These are phyloP conservation scores for Hyphodiscus hymeniophilus DNA, from an alignment of 495 filamentous ascomycete genomes.

Conservation along the genomic window DNA sequence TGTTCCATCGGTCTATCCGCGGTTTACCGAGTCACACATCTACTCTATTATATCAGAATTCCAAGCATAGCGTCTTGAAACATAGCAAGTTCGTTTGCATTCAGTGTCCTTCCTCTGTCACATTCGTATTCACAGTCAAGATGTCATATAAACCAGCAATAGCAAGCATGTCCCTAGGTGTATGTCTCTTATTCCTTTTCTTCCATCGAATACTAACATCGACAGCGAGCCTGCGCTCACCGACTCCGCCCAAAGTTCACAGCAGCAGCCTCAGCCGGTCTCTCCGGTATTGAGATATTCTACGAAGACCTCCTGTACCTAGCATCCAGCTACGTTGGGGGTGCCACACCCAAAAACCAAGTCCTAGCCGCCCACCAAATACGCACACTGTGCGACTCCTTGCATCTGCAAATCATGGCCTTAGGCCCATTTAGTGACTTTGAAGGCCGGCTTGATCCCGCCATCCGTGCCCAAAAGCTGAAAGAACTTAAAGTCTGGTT, in stretches of 20 bases:
- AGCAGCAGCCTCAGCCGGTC: conserved; percentile 54
- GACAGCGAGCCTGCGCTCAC: conserved; percentile 42
- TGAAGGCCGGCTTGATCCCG: conserved; percentile 59
- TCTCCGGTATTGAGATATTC: conserved; percentile 69
- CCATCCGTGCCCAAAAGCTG: conserved; percentile 52
- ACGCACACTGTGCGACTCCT: conserved; percentile 44
- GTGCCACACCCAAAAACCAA: conserved; percentile 33
- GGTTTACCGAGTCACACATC: too few relatives aligned
- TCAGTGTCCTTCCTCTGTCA: too few relatives aligned
- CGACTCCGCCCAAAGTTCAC: conserved; percentile 56
- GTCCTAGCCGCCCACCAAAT: conserved; percentile 51
- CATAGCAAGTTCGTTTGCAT: too few relatives aligned
- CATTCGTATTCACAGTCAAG: conserved; percentile 11
- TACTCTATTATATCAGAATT: too few relatives aligned
- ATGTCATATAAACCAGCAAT: conserved; percentile 18
- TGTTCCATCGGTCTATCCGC: too few relatives aligned
- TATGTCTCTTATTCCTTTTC: not conserved
- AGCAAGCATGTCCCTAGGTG: conserved; percentile 11
- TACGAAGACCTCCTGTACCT: conserved; percentile 68
- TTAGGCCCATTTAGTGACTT: conserved; percentile 74
- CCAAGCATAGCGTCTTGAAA: too few relatives aligned
- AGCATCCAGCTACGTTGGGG: conserved; percentile 31
- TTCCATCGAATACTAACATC: conserved; percentile 4
- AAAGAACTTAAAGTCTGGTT: conserved; percentile 60
- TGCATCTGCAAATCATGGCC: conserved; percentile 57